These are phyloP conservation scores for Erythrophleum ivorense DNA, from an alignment of 331 rosid genomes.

Conservation along the genomic window DNA sequence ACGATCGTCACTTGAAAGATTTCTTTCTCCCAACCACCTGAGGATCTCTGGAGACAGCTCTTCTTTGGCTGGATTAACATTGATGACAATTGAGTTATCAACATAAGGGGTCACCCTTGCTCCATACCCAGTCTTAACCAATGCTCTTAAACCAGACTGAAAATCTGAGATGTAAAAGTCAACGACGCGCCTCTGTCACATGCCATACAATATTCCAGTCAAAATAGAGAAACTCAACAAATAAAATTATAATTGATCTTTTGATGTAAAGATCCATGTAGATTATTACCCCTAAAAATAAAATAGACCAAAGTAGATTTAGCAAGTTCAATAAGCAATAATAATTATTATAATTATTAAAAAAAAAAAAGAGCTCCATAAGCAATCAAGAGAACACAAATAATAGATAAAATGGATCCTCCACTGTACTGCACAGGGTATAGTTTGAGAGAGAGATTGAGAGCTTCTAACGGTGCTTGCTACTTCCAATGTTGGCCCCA, in stretches of 20 bases:
- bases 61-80: conserved; percentile 74
- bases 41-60: conserved; percentile 82
- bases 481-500: too few relatives aligned
- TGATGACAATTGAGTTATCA: conserved; percentile 73
- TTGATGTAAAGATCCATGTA: neutral
- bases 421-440: too few relatives aligned
- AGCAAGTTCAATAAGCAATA: neutral
- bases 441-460: too few relatives aligned
- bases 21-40: conserved; percentile 88
- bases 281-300: neutral
- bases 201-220: conserved; percentile 40
- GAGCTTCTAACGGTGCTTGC: too few relatives aligned
- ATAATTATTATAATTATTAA: too few relatives aligned
- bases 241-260: conserved; percentile 14
- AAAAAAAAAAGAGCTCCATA: too few relatives aligned
- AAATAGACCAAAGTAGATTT: neutral
- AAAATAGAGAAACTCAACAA: conserved; percentile 39
- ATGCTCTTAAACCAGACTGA: conserved; percentile 97
- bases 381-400: neutral
- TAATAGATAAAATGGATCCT: too few relatives aligned
- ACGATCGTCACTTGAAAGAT: conserved; percentile 88
- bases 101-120: conserved; percentile 92
- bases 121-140: conserved; percentile 97
- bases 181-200: conserved; percentile 84
- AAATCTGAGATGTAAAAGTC: conserved; percentile 99